Conservation (phyloP, 2,329 filamentous ascomycete species). For the Calonectria honghensis region DNA sequence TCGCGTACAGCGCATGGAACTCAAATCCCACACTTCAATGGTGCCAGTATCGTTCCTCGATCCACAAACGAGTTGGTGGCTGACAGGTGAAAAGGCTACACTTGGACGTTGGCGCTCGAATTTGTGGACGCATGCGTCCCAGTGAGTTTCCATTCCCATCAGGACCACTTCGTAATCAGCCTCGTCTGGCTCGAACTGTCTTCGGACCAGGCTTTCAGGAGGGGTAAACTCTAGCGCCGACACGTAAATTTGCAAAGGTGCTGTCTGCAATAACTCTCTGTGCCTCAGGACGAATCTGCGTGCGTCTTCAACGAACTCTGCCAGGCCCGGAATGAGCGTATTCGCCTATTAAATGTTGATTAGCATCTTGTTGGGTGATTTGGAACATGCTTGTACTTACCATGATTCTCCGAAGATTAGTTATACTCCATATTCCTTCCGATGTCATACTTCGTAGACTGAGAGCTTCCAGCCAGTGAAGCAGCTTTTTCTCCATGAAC, state of each 20-base stretch:
- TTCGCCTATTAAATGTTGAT: neutral
- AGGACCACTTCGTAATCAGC: constrained; percentile 3
- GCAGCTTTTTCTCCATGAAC: constrained; percentile 29
- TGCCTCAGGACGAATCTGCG: neutral
- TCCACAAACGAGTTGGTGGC: neutral
- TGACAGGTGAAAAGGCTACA: neutral
- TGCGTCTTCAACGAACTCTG: neutral
- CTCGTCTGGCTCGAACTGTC: neutral
- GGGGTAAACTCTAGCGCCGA: constrained; percentile 39
- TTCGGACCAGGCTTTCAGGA: constrained; percentile 4
- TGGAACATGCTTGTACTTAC: neutral
- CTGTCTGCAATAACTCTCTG: neutral
- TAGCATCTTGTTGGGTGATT: neutral
- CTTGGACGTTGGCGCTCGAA: neutral
- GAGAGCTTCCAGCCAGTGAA: constrained; percentile 67
- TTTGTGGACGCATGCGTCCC: neutral
- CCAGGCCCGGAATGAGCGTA: neutral
- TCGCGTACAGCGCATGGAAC: neutral
- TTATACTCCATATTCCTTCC: neutral
- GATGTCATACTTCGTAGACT: constrained; percentile 56
- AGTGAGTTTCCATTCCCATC: neutral
- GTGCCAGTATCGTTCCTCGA: neutral
- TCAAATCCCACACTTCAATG: neutral
- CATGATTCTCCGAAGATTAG: neutral
- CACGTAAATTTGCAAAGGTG: constrained; percentile 28